A percentile compares a stretch with the other conserved stretches of the same genome.
Evolutionary conservation across 192 early-diverging fungal species (phyloP).

Genomic region (Podila clonocystis): DNA sequence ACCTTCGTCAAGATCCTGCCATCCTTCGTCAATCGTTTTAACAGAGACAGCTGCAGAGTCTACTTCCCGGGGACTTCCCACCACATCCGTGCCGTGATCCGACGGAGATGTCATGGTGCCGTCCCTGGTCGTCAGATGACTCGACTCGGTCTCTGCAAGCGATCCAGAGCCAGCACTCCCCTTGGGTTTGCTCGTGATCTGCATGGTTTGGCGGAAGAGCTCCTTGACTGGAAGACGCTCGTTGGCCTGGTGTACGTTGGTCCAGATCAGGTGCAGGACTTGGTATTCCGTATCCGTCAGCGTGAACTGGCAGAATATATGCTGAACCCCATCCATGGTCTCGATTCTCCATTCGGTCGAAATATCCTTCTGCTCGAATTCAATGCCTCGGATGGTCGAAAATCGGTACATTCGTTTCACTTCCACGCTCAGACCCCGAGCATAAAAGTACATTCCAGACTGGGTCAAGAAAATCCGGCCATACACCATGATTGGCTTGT

Average conservation of each 20-base stretch:
- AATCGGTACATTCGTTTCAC: slow-evolving; percentile 50
- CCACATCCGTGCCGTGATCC: background rate
- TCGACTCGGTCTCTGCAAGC: slow-evolving; percentile 40
- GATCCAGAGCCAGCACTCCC: slow-evolving; percentile 47
- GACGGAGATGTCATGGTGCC: slow-evolving; percentile 10
- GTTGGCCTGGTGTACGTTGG: slow-evolving; percentile 33
- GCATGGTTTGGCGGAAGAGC: slow-evolving; percentile 23
- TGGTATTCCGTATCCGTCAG: slow-evolving; percentile 41
- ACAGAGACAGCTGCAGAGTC: slow-evolving; percentile 16
- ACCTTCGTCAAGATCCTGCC: slow-evolving; percentile 32
- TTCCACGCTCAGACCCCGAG: slow-evolving; percentile 36
- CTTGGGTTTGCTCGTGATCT: slow-evolving; percentile 43
- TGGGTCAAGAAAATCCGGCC: slow-evolving; percentile 45
- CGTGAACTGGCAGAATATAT: slow-evolving; percentile 42
- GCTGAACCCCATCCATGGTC: slow-evolving; percentile 36
- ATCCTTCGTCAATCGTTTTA: slow-evolving; percentile 6
- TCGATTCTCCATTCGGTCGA: slow-evolving; percentile 50
- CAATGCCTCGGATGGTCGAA: slow-evolving; percentile 39
- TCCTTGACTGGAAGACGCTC: slow-evolving; percentile 45
- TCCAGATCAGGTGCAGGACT: slow-evolving; percentile 47
- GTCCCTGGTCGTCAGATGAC: slow-evolving; percentile 26
- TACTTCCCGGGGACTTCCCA: background rate
- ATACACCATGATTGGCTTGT: slow-evolving; percentile 38
- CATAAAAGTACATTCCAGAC: slow-evolving; percentile 52
- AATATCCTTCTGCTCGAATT: slow-evolving; percentile 51